A percentile compares a stretch with the other conserved stretches of the same genome.
phyloP scores from a whole-genome alignment of 495 filamentous ascomycete species.

The Penicillium odoratum region DNA sequence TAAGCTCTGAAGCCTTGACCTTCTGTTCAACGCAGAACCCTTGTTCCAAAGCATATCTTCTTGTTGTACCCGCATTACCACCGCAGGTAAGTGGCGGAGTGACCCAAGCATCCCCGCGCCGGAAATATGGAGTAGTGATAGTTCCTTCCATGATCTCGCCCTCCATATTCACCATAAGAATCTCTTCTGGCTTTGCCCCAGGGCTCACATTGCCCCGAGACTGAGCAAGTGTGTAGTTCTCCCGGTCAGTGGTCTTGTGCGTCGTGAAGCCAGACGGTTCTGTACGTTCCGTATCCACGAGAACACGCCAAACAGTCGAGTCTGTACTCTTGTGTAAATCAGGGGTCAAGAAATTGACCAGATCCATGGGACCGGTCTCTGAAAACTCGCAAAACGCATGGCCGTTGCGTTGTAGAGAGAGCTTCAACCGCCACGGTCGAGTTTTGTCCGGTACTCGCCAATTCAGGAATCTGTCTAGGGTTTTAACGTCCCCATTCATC shows the following conservation, averaged over 20 bases:
- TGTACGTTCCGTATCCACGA: constrained; percentile 55
- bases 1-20: constrained; percentile 54
- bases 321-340: constrained; percentile 13
- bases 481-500: constrained; percentile 29
- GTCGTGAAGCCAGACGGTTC: constrained; percentile 63
- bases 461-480: constrained; percentile 34
- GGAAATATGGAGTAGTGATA: constrained; percentile 78
- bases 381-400: constrained; percentile 48
- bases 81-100: constrained; percentile 56
- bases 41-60: constrained; percentile 73
- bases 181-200: constrained; percentile 59
- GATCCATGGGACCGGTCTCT: constrained; percentile 47
- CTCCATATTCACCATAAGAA: constrained; percentile 67
- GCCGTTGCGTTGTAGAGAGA: constrained; percentile 53
- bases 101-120: constrained; percentile 38
- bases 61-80: constrained; percentile 78
- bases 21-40: constrained; percentile 63
- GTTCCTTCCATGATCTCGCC: constrained; percentile 84
- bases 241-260: constrained; percentile 72
- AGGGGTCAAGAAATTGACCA: constrained; percentile 56
- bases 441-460: constrained; percentile 34
- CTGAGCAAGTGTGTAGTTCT: constrained; percentile 65
- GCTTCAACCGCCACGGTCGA: constrained; percentile 52
- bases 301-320: constrained; percentile 43
- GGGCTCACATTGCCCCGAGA: constrained; percentile 53